A percentile compares a stretch with the other conserved stretches of the same genome.
These are phyloP conservation scores for Sarcodon aspratus DNA, from an alignment of 768 basidiomycete species.

Conservation along the genomic window DNA sequence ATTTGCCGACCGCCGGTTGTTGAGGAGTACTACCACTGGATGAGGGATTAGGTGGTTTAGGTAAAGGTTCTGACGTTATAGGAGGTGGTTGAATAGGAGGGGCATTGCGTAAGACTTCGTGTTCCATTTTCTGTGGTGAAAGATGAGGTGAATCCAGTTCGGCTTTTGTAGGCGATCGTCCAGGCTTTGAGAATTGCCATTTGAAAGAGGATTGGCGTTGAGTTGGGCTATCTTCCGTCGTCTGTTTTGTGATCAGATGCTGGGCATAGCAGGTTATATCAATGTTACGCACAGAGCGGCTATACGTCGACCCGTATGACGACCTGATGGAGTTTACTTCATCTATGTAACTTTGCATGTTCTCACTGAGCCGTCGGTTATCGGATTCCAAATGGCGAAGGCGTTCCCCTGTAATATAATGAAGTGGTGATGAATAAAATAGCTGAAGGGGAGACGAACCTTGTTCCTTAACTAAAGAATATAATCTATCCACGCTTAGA, in stretches of 20 bases:
- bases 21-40: constrained; percentile 3
- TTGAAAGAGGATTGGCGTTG: constrained; percentile 76
- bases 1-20: constrained; percentile 8
- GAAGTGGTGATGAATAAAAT: not conserved
- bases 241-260: constrained; percentile 12
- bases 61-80: constrained; percentile 1
- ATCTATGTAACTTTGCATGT: constrained; percentile 53
- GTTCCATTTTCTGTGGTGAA: constrained; percentile 70
- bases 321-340: constrained; percentile 38
- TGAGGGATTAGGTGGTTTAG: not conserved
- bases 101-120: constrained; percentile 32
- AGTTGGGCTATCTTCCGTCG: constrained; percentile 33
- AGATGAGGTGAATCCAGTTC: constrained; percentile 69
- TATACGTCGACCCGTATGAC: constrained; percentile 3
- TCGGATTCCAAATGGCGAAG: constrained; percentile 66
- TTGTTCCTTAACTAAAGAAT: constrained; percentile 62
- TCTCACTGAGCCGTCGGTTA: constrained; percentile 55
- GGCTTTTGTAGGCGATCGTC: constrained; percentile 72
- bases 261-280: constrained; percentile 15
- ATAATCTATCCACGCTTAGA: constrained; percentile 54
- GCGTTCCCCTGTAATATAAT: constrained; percentile 42
- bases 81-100: constrained; percentile 2
- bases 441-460: constrained; percentile 27
- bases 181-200: constrained; percentile 72
- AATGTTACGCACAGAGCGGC: constrained; percentile 1